Evolutionary conservation across 306 rosid species (phyloP).

Genomic region (Dalbergia cochinchinensis): DNA sequence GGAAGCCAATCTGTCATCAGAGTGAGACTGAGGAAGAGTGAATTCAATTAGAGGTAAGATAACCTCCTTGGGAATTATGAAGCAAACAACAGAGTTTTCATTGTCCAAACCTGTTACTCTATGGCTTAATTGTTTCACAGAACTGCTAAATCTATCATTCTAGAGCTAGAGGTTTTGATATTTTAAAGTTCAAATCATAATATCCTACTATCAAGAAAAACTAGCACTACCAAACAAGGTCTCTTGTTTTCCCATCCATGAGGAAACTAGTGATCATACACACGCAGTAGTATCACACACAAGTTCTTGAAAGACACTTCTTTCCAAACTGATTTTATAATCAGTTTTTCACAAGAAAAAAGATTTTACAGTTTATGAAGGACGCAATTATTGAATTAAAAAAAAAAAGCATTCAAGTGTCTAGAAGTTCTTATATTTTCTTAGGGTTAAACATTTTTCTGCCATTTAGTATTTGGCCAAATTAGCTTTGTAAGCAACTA

Average conservation of each 20-base stretch:
- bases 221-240: background rate
- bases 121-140: background rate
- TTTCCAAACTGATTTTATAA: background rate
- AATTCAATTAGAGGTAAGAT: slow-evolving; percentile 43
- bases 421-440: background rate
- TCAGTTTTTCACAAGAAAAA: background rate
- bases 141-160: slow-evolving; percentile 10
- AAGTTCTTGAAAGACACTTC: slow-evolving; percentile 3
- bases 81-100: slow-evolving; percentile 32
- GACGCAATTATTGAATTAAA: slow-evolving; percentile 9
- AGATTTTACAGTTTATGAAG: background rate
- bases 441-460: too few species aligned
- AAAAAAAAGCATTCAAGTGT: slow-evolving; percentile 29
- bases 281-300: background rate
- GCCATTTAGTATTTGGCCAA: too few species aligned
- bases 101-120: slow-evolving; percentile 25
- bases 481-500: too few species aligned
- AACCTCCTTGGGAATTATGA: slow-evolving; percentile 39
- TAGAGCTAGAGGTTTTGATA: slow-evolving; percentile 13
- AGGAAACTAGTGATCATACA: slow-evolving; percentile 2
- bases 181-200: slow-evolving; percentile 11
- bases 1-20: slow-evolving; percentile 50
- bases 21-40: slow-evolving; percentile 35
- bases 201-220: slow-evolving; percentile 2
- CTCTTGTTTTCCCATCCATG: background rate